A percentile compares a stretch with the other conserved stretches of the same genome.
Evolutionary conservation across 352 stramenopile genomes (phyloP).

Genomic region (Phytopythium vexans): DNA sequence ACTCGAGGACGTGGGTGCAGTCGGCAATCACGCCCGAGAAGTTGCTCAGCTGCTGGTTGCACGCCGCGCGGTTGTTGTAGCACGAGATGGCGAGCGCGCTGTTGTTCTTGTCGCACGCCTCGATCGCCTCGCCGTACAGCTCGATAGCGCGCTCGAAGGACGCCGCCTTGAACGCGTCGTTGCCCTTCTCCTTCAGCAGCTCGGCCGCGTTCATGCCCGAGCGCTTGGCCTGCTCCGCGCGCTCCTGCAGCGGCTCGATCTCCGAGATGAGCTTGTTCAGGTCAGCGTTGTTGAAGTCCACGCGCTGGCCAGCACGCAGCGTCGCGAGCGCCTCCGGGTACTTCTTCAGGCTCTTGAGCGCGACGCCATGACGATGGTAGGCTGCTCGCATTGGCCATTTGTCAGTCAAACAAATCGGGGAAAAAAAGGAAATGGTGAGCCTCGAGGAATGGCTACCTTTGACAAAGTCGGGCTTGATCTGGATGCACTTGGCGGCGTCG

Average conservation of each 20-base stretch:
- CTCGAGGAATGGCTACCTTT: constrained; percentile 55
- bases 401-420: constrained; percentile 5
- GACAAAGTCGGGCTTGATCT: constrained; percentile 92
- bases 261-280: constrained; percentile 78
- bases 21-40: constrained; percentile 95
- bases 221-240: constrained; percentile 58
- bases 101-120: constrained; percentile 66
- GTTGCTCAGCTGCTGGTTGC: constrained; percentile 97
- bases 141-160: constrained; percentile 90
- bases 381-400: constrained; percentile 17
- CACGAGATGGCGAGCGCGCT: constrained; percentile 89
- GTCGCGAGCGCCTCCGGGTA: constrained; percentile 78
- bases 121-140: constrained; percentile 92
- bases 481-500: constrained; percentile 88
- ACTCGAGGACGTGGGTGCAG: constrained; percentile 93
- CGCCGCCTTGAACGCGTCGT: constrained; percentile 91
- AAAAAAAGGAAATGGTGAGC: constrained; percentile 2
- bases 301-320: constrained; percentile 64
- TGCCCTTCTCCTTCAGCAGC: constrained; percentile 92
- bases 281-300: constrained; percentile 86
- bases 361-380: constrained; percentile 94
- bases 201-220: constrained; percentile 78
- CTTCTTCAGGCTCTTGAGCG: constrained; percentile 85
- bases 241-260: constrained; percentile 76
- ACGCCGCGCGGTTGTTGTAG: constrained; percentile 94